A percentile compares a stretch with the other conserved stretches of the same genome.
phyloP scores from a whole-genome alignment of 805 yeast genomes.

The Spathaspora arborariae region DNA sequence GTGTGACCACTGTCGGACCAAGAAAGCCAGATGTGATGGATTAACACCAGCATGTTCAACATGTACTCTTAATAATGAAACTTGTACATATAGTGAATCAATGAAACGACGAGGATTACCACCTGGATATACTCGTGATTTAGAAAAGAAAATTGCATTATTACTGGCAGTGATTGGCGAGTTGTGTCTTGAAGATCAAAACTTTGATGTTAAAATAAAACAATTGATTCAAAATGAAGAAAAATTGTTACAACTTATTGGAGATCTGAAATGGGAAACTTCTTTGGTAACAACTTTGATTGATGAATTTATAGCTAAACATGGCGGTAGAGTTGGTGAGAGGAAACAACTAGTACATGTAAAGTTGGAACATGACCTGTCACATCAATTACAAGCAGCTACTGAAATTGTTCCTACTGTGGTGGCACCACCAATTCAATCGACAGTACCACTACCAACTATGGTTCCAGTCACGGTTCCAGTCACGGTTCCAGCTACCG shows the following conservation, averaged over 20 bases:
- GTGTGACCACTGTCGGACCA: slow-evolving; percentile 20
- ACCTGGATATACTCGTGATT: slow-evolving; percentile 18
- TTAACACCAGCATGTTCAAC: slow-evolving; percentile 16
- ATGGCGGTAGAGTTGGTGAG: not conserved
- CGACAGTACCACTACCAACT: not conserved
- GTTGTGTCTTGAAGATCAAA: not conserved
- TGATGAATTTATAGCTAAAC: slow-evolving; percentile 8
- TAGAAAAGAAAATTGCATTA: slow-evolving; percentile 15
- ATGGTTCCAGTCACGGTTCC: not conserved
- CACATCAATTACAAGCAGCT: not conserved
- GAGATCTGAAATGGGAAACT: slow-evolving; percentile 1
- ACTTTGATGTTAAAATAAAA: slow-evolving; percentile 1
- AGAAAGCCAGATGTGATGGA: slow-evolving; percentile 24
- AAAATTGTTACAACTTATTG: slow-evolving; percentile 6
- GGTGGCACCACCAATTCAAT: not conserved
- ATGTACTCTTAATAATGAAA: slow-evolving; percentile 11
- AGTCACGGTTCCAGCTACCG: not conserved
- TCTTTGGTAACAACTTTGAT: slow-evolving; percentile 4
- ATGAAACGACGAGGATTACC: slow-evolving; percentile 19
- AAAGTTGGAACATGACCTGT: not conserved
- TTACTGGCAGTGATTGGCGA: slow-evolving; percentile 14
- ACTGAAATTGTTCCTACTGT: not conserved
- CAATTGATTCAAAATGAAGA: not conserved
- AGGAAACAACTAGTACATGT: not conserved
- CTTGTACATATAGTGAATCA: slow-evolving; percentile 15